These are phyloP conservation scores for Darksidea phi DNA, from an alignment of 495 filamentous ascomycete species.

Conservation along the genomic window DNA sequence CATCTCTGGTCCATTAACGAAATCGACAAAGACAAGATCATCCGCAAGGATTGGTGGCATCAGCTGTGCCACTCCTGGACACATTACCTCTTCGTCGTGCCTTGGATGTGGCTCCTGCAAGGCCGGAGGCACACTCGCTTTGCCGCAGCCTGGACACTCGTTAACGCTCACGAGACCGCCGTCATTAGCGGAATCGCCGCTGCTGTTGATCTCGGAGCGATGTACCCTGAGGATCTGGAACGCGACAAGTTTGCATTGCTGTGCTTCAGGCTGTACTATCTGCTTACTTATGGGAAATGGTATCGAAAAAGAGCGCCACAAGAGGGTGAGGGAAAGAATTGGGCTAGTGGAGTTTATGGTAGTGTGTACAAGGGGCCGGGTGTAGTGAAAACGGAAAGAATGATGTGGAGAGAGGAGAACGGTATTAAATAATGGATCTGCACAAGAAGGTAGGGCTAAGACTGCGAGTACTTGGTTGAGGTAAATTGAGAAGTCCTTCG, in stretches of 20 bases:
- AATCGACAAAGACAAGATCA: conserved; percentile 68
- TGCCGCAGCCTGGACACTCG: conserved; percentile 75
- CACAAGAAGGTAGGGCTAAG: not conserved
- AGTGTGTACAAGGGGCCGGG: conserved; percentile 56
- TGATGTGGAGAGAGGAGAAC: conserved; percentile 51
- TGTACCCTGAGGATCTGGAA: conserved; percentile 64
- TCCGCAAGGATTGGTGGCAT: conserved; percentile 79
- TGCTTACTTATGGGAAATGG: conserved; percentile 44
- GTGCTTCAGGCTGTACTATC: conserved; percentile 44
- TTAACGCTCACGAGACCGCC: conserved; percentile 84
- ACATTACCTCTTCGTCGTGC: conserved; percentile 74
- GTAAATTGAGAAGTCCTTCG: no score
- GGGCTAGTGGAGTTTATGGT: conserved; percentile 54
- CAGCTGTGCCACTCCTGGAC: conserved; percentile 80
- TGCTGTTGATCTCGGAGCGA: conserved; percentile 71
- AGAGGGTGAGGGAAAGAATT: conserved; percentile 45
- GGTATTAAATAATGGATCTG: not conserved
- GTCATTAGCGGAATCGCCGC: conserved; percentile 76
- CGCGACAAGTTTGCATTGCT: conserved; percentile 45
- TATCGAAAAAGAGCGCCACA: conserved; percentile 45
- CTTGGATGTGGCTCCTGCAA: conserved; percentile 79
- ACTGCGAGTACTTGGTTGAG: no score
- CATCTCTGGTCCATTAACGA: conserved; percentile 70
- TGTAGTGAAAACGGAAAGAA: conserved; percentile 47
- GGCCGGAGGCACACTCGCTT: conserved; percentile 65